Evolutionary conservation across 768 basidiomycete genomes (phyloP), one percentile per base, ranked within the genome.

Genomic region (Termitomyces sp.): DNA sequence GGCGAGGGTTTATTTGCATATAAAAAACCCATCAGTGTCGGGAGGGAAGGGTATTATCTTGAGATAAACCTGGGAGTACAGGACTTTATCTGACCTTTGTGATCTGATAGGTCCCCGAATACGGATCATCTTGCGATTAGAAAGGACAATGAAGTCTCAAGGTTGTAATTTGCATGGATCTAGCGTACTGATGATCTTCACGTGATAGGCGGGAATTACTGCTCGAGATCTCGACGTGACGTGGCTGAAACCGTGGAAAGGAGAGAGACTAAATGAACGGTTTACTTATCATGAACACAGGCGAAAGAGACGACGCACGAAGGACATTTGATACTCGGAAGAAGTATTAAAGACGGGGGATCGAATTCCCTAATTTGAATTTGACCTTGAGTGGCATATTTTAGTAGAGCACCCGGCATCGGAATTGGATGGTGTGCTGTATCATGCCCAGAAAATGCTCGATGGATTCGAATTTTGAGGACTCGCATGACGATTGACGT

Each of bases 91-190:
- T 35, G 3, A 8, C 50, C 1, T 14, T 27, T 5, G 16, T 40
- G 8, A 2, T 2, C 28, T 25, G 5, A 12, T 8, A n/a, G 3
- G 23, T 41, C 12, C 7, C 10, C n/a, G 16, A 1, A 52, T 3
- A 1, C 9, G 9, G 2, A 23, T 2, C 3, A 2, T 0, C 2
- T 0, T 11, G 7, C 6, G 2, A 2, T 25, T 10, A 5, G 35
- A n/a, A 1, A 50, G 1, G 1, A 10, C 1, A 23, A 37, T 25
- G 14, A 37, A 50, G 17, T 50, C 48, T 2, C 9, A 37, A 9
- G 35, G 5, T 39, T 39, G 14, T 39, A 50, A 9, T 17, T 16
- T 5, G 11, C 7, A 25, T 27, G 37, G 49, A 12, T 50, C 7
- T 7, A 50, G 25, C 16, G 37, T 50, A 7, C 49, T 23, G 7